Conservation (phyloP, 225 moss, liverwort and hornwort species). For the Straminergon stramineum region DNA sequence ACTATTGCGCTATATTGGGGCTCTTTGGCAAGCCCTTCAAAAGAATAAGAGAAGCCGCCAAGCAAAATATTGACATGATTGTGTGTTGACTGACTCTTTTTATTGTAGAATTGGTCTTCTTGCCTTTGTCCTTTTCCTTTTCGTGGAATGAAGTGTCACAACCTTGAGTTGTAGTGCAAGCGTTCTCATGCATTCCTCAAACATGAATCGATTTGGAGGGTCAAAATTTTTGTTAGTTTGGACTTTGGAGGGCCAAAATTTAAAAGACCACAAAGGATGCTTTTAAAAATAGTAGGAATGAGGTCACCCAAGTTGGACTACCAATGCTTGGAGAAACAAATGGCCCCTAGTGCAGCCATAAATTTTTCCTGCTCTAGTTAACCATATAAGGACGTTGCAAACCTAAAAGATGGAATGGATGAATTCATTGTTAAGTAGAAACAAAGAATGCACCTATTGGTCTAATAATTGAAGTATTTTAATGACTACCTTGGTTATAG, state of each 20-base stretch:
- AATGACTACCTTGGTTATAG: no score
- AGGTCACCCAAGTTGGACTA: not conserved
- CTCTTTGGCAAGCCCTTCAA: not conserved
- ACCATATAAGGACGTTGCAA: not conserved
- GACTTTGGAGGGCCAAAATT: not conserved
- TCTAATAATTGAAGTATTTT: no score
- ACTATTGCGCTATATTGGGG: rapidly evolving
- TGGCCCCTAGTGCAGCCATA: not conserved
- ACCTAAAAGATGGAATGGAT: no score
- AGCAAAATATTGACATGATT: not conserved
- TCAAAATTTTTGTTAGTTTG: not conserved
- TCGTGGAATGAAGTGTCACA: rapidly evolving
- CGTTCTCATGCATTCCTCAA: not conserved
- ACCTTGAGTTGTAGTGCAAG: rapidly evolving
- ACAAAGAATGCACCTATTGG: no score
- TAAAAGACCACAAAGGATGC: not conserved
- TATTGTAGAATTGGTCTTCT: not conserved
- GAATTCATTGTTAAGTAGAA: no score
- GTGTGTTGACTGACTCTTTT: not conserved
- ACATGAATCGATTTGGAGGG: not conserved
- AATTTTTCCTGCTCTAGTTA: not conserved
- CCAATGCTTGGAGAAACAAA: not conserved
- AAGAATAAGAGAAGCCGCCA: not conserved
- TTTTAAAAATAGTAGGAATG: not conserved
- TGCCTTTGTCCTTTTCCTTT: rapidly evolving